Conservation (phyloP, 139 green algal genomes). For the Ettlia oleoabundans region DNA sequence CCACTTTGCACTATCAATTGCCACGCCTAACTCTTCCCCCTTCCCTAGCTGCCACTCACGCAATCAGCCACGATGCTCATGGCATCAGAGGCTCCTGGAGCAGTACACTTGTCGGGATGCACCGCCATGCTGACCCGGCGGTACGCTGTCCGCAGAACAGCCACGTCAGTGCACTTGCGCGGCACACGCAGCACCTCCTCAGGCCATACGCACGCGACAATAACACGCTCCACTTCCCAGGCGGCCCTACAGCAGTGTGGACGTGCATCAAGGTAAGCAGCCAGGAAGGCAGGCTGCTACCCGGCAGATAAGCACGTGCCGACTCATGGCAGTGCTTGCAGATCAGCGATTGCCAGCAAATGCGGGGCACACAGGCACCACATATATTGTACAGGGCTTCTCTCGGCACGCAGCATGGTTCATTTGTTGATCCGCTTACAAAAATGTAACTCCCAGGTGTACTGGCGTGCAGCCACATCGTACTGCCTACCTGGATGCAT, state of each 20-base stretch:
- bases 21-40: no score
- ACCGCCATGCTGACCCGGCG: constrained; percentile 28
- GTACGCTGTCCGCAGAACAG: constrained; percentile 26
- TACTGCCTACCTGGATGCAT: not conserved
- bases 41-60: no score
- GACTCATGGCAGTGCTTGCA: no score
- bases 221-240: constrained; percentile 43
- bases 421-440: no score
- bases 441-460: no score
- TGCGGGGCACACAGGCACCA: not conserved
- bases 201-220: constrained; percentile 33
- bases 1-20: no score
- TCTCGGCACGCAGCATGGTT: no score
- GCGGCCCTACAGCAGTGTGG: not conserved
- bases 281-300: not conserved
- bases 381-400: no score
- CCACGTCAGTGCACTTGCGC: constrained; percentile 3
- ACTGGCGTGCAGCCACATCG: no score
- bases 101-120: constrained; percentile 35
- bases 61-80: constrained; percentile 25
- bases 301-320: no score
- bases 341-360: no score
- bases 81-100: constrained; percentile 23
- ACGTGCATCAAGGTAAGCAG: not conserved
- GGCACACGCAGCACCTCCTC: constrained; percentile 45